Base-by-base conservation (phyloP, 495 filamentous ascomycete genomes). In the Neurospora sp. region DNA sequence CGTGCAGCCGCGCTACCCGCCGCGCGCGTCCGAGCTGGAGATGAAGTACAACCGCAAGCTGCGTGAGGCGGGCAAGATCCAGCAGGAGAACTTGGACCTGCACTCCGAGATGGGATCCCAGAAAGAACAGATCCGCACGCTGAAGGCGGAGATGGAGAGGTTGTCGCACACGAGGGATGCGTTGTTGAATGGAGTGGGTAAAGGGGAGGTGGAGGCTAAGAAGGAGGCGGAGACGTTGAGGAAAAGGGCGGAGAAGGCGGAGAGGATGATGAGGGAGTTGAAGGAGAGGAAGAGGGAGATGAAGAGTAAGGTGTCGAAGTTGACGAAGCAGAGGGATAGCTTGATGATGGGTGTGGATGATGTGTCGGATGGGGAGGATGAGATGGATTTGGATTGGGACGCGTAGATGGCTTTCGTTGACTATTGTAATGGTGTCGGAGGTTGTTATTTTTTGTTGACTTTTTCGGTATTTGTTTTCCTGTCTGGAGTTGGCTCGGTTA, bases 11-110 rank as follows among this genome's bases (percentile, higher is more conserved):
- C 40, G 72, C 2, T 80, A 73, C 72, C 82, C 83, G 8, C 71
- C 73, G 38, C 71, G 80, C 6, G 77, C 74, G 6, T 79, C 78
- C 8, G 78, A 82, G 68, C 78, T 81, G 69, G 83, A 85, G 73
- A 75, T 72, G 75, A 74, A 73, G 53, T 79, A 75, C 37, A 69
- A 75, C 31, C 77, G 75, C 44, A 41, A 74, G 10, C 14, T 76
- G 4, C 10, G 47, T 3, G 20, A 41, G 38, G 73, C 75, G 16
- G n/a, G 41, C 42, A 22, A 65, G 37, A 7, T 77, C 20, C 76
- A 80, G 69, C 0, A 14, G 7, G 70, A 76, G 39, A 72, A 71
- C 8, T 3, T 44, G 44, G 16, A 70, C n/a, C 37, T 77, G 70
- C 44, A 16, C 12, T 14, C 7, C 0, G 41, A 75, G 38, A 22